phyloP scores from a whole-genome alignment of 192 early-diverging fungal genomes.

The Gryganskiella cystojenkinii region DNA sequence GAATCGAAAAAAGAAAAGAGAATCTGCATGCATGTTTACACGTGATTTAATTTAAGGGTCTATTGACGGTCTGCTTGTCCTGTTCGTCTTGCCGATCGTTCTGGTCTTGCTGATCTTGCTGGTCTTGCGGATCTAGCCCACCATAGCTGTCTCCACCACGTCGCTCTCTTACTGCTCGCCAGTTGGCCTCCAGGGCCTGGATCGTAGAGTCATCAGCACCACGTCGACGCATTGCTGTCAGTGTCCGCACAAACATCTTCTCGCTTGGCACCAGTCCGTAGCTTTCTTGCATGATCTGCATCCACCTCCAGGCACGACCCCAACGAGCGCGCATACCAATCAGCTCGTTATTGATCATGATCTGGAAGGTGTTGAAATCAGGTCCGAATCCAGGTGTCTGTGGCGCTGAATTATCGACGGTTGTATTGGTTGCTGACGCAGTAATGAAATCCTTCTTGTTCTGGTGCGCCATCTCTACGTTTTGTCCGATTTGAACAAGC shows the following conservation, averaged over 20 bases:
- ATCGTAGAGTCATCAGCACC: slow-evolving; percentile 25
- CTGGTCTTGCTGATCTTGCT: too few species aligned
- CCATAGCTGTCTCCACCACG: too few species aligned
- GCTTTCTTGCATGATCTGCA: slow-evolving; percentile 36
- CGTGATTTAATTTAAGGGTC: too few species aligned
- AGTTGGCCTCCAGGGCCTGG: slow-evolving; percentile 22
- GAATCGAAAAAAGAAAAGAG: too few species aligned
- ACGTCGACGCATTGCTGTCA: slow-evolving; percentile 26
- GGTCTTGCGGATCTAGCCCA: too few species aligned
- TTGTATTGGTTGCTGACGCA: neutral
- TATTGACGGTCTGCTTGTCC: too few species aligned
- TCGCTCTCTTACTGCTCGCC: slow-evolving; percentile 21
- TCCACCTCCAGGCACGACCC: slow-evolving; percentile 45
- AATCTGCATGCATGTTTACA: too few species aligned
- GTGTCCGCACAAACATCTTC: slow-evolving; percentile 30
- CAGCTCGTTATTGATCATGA: slow-evolving; percentile 43
- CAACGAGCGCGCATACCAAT: slow-evolving; percentile 30
- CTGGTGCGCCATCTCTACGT: slow-evolving; percentile 15
- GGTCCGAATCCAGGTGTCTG: slow-evolving; percentile 19
- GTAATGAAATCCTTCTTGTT: neutral
- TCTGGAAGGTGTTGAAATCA: slow-evolving; percentile 35
- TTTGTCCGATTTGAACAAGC: slow-evolving; percentile 40
- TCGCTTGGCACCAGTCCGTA: slow-evolving; percentile 46
- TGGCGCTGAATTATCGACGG: neutral
- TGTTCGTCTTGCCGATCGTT: too few species aligned